phyloP scores from a whole-genome alignment of 2,329 filamentous ascomycete species.

The Lithohypha guttulata region DNA sequence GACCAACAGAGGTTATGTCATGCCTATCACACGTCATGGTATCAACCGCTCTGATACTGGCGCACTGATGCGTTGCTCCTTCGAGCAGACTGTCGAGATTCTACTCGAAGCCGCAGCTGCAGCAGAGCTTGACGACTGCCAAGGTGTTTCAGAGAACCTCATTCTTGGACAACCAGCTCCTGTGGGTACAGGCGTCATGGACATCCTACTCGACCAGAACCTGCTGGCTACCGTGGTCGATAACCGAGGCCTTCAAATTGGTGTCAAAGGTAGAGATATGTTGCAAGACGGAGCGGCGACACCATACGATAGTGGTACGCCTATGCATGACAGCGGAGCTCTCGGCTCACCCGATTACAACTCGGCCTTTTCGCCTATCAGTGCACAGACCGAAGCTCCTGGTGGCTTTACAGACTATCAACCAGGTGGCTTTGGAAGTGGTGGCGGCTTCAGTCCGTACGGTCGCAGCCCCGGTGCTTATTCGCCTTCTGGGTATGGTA shows the following conservation, averaged over 20 bases:
- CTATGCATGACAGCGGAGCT: slow-evolving; percentile 49
- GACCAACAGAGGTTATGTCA: slow-evolving; percentile 87
- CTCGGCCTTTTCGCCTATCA: slow-evolving; percentile 61
- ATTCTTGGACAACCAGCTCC: slow-evolving; percentile 96
- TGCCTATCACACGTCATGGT: slow-evolving; percentile 93
- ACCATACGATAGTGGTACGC: slow-evolving; percentile 70
- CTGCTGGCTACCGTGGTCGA: slow-evolving; percentile 95
- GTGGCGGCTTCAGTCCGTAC: slow-evolving; percentile 57
- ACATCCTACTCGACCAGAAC: slow-evolving; percentile 82
- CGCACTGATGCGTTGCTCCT: slow-evolving; percentile 97
- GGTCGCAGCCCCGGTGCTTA: slow-evolving; percentile 54
- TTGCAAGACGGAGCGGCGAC: slow-evolving; percentile 69
- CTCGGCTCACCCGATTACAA: slow-evolving; percentile 54
- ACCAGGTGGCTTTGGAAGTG: slow-evolving; percentile 53
- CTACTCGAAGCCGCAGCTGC: slow-evolving; percentile 87
- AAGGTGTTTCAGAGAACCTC: slow-evolving; percentile 96
- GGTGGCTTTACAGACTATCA: slow-evolving; percentile 56
- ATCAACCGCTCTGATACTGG: slow-evolving; percentile 98
- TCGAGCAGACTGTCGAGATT: slow-evolving; percentile 98
- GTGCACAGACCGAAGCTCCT: slow-evolving; percentile 51
- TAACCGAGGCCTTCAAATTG: slow-evolving; percentile 73
- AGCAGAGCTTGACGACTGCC: slow-evolving; percentile 93
- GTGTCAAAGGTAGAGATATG: slow-evolving; percentile 44
- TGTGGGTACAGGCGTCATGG: slow-evolving; percentile 92
- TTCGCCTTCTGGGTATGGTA: slow-evolving; percentile 63